A percentile compares a stretch with the other conserved stretches of the same genome.
phyloP scores from a whole-genome alignment of 805 yeast species.

The Starmerella khaoyaiensis region DNA sequence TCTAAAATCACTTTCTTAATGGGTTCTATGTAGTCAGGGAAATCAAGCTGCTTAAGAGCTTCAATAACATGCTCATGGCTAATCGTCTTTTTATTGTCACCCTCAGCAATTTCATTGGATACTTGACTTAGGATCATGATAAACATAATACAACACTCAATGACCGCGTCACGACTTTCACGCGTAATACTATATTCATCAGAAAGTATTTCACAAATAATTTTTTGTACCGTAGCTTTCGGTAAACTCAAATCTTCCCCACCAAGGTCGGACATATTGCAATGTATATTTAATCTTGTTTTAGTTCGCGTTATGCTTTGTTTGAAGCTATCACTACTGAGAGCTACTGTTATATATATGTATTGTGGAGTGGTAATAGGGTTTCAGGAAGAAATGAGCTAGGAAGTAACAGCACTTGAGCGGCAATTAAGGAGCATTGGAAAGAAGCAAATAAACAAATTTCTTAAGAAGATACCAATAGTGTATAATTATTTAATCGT shows the following conservation, averaged over 20 bases:
- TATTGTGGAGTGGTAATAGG: no score
- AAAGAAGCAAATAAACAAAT: no score
- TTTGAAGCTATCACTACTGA: no score
- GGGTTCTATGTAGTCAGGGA: slow-evolving; percentile 68
- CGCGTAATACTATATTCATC: slow-evolving; percentile 77
- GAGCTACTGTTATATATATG: no score
- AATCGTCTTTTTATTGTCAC: slow-evolving; percentile 89
- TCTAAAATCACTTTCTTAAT: slow-evolving; percentile 68
- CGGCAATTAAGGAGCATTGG: no score
- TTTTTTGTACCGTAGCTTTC: slow-evolving; percentile 86
- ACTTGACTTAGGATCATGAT: slow-evolving; percentile 89
- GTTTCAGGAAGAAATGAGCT: no score
- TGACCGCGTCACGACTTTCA: slow-evolving; percentile 88
- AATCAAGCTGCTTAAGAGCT: slow-evolving; percentile 79
- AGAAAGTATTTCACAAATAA: slow-evolving; percentile 79
- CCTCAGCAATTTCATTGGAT: slow-evolving; percentile 90
- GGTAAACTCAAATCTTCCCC: slow-evolving; percentile 30
- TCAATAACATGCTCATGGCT: slow-evolving; percentile 91
- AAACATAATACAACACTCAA: slow-evolving; percentile 92
- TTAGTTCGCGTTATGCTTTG: no score
- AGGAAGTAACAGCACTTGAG: no score
- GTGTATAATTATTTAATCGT: no score
- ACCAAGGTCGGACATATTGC: slow-evolving; percentile 23
- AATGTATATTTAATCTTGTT: no score
- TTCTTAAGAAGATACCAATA: no score